Evolutionary conservation across 2,329 filamentous ascomycete genomes (phyloP).

Genomic region (Gliomastix tumulicola): DNA sequence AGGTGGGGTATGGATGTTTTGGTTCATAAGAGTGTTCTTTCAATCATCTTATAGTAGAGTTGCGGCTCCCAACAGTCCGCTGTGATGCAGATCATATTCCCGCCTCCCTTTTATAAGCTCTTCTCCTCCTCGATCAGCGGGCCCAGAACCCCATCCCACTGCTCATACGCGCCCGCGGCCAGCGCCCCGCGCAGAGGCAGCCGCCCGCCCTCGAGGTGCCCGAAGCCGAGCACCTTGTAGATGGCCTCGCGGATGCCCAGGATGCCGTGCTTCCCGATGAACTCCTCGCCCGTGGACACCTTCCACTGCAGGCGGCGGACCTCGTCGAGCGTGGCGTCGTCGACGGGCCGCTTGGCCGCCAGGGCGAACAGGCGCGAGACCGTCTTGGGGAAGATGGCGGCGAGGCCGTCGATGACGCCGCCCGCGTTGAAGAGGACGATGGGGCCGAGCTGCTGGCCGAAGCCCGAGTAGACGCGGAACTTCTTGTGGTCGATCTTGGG

Average conservation of each 20-base stretch:
- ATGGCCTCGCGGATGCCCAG: constrained; percentile 60
- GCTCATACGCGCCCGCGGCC: constrained; percentile 27
- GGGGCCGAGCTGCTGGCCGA: constrained; percentile 60
- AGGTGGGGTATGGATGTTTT: too few relatives aligned
- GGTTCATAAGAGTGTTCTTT: too few relatives aligned
- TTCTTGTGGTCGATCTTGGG: constrained; percentile 52
- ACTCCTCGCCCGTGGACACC: constrained; percentile 54
- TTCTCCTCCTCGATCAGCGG: constrained; percentile 10
- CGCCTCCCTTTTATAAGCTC: too few relatives aligned
- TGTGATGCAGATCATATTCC: too few relatives aligned
- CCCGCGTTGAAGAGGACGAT: constrained; percentile 56
- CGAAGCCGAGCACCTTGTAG: constrained; percentile 47
- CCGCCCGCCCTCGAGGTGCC: constrained; percentile 50
- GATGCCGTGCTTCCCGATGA: constrained; percentile 53
- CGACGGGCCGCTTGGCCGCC: constrained; percentile 20
- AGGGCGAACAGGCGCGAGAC: constrained; percentile 51
- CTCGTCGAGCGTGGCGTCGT: constrained; percentile 39
- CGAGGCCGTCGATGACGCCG: constrained; percentile 60
- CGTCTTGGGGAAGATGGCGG: constrained; percentile 57
- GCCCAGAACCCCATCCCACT: constrained; percentile 7
- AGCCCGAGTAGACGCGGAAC: constrained; percentile 58
- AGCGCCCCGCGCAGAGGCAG: constrained; percentile 51
- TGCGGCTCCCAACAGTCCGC: too few relatives aligned
- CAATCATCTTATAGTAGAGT: too few relatives aligned
- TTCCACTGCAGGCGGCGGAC: constrained; percentile 52